Conservation (phyloP, 176 grass and related monocot species). For the Carex kokanica region DNA sequence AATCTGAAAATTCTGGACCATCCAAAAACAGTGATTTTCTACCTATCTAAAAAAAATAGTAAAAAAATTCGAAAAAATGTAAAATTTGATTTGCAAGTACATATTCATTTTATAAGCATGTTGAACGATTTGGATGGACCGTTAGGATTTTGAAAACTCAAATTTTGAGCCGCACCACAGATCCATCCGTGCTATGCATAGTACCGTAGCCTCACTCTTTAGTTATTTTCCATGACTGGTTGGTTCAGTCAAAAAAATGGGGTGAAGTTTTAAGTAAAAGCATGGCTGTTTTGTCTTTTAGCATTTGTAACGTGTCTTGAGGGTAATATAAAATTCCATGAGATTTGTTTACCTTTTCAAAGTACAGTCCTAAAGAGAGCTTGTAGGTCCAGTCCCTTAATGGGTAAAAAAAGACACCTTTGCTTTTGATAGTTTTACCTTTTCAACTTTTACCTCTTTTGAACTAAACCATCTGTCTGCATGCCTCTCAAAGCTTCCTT, state of each 20-base stretch:
- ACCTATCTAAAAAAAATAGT: no score
- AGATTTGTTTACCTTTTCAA: constrained; percentile 41
- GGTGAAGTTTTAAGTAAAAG: constrained; percentile 20
- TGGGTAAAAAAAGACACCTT: constrained; percentile 36
- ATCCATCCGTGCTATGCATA: no score
- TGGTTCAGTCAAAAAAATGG: background rate
- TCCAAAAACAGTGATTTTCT: no score
- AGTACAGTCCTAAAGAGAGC: constrained; percentile 51
- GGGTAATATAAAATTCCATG: constrained; percentile 38
- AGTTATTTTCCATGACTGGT: background rate
- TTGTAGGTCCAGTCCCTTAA: constrained; percentile 26
- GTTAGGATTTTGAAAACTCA: no score
- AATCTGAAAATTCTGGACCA: no score
- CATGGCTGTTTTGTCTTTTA: constrained; percentile 37
- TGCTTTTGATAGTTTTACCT: constrained; percentile 32
- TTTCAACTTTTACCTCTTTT: constrained; percentile 9
- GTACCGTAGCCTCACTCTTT: no score
- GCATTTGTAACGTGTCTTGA: constrained; percentile 20
- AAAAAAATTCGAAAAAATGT: no score
- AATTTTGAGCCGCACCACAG: no score
- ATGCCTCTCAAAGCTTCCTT: background rate
- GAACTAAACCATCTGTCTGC: constrained; percentile 16
- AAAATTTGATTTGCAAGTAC: no score
- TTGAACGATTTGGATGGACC: no score
- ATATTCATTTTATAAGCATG: no score